These are phyloP conservation scores for Penicillium griseofulvum DNA, from an alignment of 2,329 filamentous ascomycete genomes.

Conservation along the genomic window DNA sequence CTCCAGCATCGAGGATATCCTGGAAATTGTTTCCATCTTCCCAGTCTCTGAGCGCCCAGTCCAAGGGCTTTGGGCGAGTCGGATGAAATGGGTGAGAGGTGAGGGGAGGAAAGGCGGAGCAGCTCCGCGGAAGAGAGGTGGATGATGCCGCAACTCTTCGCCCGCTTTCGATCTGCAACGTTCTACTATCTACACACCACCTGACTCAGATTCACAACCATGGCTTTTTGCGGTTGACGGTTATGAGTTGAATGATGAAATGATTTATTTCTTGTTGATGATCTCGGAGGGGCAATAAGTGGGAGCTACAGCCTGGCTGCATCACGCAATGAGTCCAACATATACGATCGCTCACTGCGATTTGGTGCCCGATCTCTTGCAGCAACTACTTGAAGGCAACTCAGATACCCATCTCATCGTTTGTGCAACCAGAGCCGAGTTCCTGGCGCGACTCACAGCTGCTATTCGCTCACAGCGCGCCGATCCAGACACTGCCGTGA, in stretches of 20 bases:
- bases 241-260: neutral
- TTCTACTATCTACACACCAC: neutral
- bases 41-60: conserved; percentile 21
- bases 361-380: conserved; percentile 55
- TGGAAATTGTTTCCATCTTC: conserved; percentile 90
- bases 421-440: conserved; percentile 63
- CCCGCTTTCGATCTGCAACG: conserved; percentile 7
- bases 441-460: conserved; percentile 59
- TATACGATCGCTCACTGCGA: conserved; percentile 49
- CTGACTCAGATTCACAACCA: neutral
- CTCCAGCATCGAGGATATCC: conserved; percentile 91
- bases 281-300: neutral
- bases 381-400: conserved; percentile 60
- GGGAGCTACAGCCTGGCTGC: neutral
- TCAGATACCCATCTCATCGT: conserved; percentile 64
- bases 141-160: conserved; percentile 5
- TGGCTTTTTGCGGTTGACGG: neutral
- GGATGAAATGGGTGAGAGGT: conserved; percentile 10
- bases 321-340: conserved; percentile 15
- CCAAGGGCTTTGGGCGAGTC: conserved; percentile 15
- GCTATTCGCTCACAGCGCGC: conserved; percentile 42
- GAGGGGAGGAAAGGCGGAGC: conserved; percentile 25
- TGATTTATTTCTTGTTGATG: neutral
- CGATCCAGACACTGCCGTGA: conserved; percentile 7
- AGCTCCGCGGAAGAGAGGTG: conserved; percentile 13